Evolutionary conservation across 352 stramenopile species (phyloP).

Genomic region (Phytophthora agathidicida): DNA sequence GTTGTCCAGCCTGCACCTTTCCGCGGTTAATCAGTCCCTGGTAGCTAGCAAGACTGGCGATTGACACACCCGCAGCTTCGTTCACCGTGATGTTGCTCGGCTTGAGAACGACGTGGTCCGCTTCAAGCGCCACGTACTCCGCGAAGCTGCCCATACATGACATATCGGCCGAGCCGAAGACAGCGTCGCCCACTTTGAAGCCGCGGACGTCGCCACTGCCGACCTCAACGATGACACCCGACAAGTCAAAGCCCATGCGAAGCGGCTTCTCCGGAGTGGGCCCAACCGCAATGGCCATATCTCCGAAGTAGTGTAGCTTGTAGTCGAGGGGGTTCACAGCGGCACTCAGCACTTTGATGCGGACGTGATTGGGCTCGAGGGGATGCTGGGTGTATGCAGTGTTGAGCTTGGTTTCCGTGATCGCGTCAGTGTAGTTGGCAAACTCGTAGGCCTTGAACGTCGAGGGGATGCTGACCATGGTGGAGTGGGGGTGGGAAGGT

Average conservation of each 20-base stretch:
- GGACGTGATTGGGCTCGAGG: constrained; percentile 20
- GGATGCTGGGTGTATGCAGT: constrained; percentile 5
- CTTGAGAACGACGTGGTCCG: constrained; percentile 15
- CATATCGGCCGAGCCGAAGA: constrained; percentile 25
- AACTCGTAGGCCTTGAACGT: constrained; percentile 38
- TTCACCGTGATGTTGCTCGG: constrained; percentile 25
- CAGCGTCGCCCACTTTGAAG: constrained; percentile 34
- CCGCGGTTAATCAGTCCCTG: constrained; percentile 37
- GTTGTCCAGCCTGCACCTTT: constrained; percentile 25
- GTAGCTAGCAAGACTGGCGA: constrained; percentile 37
- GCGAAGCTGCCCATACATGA: constrained; percentile 21
- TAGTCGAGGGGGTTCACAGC: constrained; percentile 40
- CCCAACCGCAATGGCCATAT: constrained; percentile 11
- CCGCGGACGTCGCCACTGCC: constrained; percentile 20
- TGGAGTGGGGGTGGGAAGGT: not conserved
- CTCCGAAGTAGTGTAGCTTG: constrained; percentile 30
- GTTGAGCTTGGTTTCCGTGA: constrained; percentile 32
- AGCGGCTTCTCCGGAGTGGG: constrained; percentile 33
- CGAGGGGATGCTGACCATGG: constrained; percentile 13
- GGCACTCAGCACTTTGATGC: constrained; percentile 25
- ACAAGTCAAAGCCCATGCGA: constrained; percentile 46
- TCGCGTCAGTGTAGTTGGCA: constrained; percentile 15
- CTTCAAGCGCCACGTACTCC: constrained; percentile 24
- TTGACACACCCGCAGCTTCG: constrained; percentile 38
- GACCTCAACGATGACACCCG: constrained; percentile 24